Percentiles rank a stretch among this genome's conserved stretches.
These are phyloP conservation scores for Biscogniauxia marginata DNA, from an alignment of 2,329 filamentous ascomycete species.

Conservation along the genomic window DNA sequence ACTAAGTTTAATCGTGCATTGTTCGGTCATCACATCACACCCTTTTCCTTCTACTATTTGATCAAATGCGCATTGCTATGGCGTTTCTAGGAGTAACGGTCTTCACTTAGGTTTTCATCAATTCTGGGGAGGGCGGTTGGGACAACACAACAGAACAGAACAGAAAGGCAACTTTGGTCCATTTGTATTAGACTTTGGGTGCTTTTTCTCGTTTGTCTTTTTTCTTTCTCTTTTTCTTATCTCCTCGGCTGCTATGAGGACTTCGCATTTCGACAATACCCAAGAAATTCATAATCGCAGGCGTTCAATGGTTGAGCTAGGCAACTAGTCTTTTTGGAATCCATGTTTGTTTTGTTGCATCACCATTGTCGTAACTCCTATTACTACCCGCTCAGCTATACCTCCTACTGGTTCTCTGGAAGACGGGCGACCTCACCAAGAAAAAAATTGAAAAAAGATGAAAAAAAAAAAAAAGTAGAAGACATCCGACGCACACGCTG, in stretches of 20 bases:
- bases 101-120: constrained; percentile 3
- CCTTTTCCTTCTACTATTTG: constrained; percentile 12
- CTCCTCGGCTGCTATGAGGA: background rate
- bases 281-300: background rate
- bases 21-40: constrained; percentile 4
- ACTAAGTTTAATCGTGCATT: constrained; percentile 14
- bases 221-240: background rate
- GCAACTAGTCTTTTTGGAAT: background rate
- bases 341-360: background rate
- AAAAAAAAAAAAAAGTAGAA: background rate
- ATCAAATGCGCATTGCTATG: constrained; percentile 18
- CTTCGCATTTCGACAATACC: constrained; percentile 3
- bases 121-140: background rate
- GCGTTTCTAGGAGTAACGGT: constrained; percentile 22
- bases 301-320: background rate
- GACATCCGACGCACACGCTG: background rate
- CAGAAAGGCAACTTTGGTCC: constrained; percentile 1
- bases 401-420: background rate
- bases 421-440: background rate
- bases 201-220: background rate
- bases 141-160: background rate
- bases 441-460: background rate
- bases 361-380: background rate
- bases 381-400: background rate
- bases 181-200: background rate